A percentile compares a stretch with the other conserved stretches of the same genome.
These are phyloP conservation scores for Rhizoclosmatium globosum DNA, from an alignment of 192 early-diverging fungal genomes.

Conservation along the genomic window DNA sequence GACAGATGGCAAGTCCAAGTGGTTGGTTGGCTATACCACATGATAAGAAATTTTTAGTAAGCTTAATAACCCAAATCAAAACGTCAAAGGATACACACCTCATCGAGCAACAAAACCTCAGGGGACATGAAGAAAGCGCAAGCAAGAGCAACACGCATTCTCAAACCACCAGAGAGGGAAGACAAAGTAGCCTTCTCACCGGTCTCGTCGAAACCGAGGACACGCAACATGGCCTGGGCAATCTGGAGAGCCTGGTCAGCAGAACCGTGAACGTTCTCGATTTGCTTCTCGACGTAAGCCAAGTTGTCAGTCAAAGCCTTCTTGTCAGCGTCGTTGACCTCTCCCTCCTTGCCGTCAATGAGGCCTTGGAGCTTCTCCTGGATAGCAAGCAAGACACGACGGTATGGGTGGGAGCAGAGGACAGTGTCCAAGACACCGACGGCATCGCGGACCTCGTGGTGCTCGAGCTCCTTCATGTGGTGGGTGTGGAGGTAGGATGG, in stretches of 20 bases:
- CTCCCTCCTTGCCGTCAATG: constrained; percentile 81
- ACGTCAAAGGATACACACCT: constrained; percentile 37
- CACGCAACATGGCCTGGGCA: constrained; percentile 31
- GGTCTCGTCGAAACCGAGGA: constrained; percentile 32
- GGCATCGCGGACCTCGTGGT: constrained; percentile 27
- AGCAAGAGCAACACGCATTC: constrained; percentile 88
- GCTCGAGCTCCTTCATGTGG: constrained; percentile 37
- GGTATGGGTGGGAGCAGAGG: constrained; percentile 79
- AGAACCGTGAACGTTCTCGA: constrained; percentile 81
- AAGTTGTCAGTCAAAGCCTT: constrained; percentile 74
- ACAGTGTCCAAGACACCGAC: constrained; percentile 25
- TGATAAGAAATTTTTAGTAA: not conserved
- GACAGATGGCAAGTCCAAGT: constrained; percentile 77
- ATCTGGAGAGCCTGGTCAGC: constrained; percentile 60
- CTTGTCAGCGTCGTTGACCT: constrained; percentile 82
- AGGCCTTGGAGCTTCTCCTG: constrained; percentile 63
- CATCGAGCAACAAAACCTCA: constrained; percentile 84
- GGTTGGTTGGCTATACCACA: constrained; percentile 70
- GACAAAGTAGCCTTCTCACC: constrained; percentile 59
- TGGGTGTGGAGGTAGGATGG: constrained; percentile 31
- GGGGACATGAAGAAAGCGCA: constrained; percentile 85
- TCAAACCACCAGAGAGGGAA: constrained; percentile 83
- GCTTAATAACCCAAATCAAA: not conserved
- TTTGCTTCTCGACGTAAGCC: constrained; percentile 79
- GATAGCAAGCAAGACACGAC: constrained; percentile 81